A percentile compares a stretch with the other conserved stretches of the same genome.
Conservation (phyloP, 306 rosid genomes). For the Pyrus betulifolia region DNA sequence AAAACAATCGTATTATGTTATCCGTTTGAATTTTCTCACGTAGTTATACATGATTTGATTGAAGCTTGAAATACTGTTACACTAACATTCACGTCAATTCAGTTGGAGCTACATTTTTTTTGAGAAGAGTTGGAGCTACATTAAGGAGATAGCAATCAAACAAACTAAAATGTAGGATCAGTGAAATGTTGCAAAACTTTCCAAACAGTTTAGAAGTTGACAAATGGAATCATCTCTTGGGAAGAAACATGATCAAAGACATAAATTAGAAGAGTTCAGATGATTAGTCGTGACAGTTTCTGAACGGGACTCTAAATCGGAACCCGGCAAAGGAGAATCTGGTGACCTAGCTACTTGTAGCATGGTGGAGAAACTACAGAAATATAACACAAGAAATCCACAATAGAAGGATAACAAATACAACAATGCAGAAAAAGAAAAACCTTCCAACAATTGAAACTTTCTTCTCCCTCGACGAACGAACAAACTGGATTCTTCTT, state of each 20-base stretch:
- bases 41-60: no score
- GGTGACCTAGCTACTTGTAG: constrained; percentile 35
- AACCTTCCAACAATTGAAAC: background rate
- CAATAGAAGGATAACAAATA: constrained; percentile 17
- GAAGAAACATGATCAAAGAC: background rate
- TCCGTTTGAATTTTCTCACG: no score
- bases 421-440: background rate
- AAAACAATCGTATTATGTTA: fast-evolving
- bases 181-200: background rate
- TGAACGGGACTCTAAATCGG: constrained; percentile 34
- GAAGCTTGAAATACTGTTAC: background rate
- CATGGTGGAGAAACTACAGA: constrained; percentile 44
- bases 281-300: constrained; percentile 32
- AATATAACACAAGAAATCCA: constrained; percentile 26
- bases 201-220: background rate
- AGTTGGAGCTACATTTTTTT: no score
- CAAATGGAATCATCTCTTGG: background rate
- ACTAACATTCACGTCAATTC: no score
- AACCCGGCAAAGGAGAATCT: constrained; percentile 98
- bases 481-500: constrained; percentile 88
- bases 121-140: no score
- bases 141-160: no score
- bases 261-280: constrained; percentile 27
- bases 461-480: constrained; percentile 10
- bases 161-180: background rate